phyloP scores from a whole-genome alignment of 1,284 basidiomycete species.

The Inonotus hispidus region DNA sequence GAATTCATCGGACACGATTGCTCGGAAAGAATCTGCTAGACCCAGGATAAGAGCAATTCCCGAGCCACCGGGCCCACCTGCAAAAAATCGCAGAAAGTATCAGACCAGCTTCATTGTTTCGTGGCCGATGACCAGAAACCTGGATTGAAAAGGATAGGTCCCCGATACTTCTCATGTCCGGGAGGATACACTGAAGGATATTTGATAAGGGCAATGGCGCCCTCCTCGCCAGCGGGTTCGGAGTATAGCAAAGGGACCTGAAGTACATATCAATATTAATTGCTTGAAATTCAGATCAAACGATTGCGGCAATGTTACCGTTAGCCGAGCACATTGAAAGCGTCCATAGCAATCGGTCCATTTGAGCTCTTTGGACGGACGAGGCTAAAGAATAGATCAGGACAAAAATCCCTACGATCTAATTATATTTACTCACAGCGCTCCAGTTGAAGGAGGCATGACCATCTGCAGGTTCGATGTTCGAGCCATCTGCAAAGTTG shows the following conservation, averaged over 20 bases:
- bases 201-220: conserved; percentile 28
- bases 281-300: not conserved
- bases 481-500: not conserved
- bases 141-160: conserved; percentile 32
- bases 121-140: conserved; percentile 19
- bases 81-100: not conserved
- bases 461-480: not conserved
- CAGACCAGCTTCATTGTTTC: not conserved
- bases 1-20: conserved; percentile 26
- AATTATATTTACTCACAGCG: not conserved
- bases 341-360: conserved; percentile 9
- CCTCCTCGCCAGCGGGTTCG: conserved; percentile 23
- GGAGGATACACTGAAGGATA: conserved; percentile 23
- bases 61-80: conserved; percentile 30
- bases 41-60: conserved; percentile 23
- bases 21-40: conserved; percentile 9
- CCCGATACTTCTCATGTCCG: conserved; percentile 24
- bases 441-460: not conserved
- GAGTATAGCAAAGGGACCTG: conserved; percentile 31
- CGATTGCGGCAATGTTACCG: not conserved
- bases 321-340: conserved; percentile 10
- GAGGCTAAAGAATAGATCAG: not conserved
- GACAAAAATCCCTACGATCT: not conserved
- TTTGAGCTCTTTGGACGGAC: conserved; percentile 6
- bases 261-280: not conserved